Percentiles rank a stretch among this genome's conserved stretches.
phyloP scores from a whole-genome alignment of 2,329 filamentous ascomycete species.

The Calonectria fujianensis region DNA sequence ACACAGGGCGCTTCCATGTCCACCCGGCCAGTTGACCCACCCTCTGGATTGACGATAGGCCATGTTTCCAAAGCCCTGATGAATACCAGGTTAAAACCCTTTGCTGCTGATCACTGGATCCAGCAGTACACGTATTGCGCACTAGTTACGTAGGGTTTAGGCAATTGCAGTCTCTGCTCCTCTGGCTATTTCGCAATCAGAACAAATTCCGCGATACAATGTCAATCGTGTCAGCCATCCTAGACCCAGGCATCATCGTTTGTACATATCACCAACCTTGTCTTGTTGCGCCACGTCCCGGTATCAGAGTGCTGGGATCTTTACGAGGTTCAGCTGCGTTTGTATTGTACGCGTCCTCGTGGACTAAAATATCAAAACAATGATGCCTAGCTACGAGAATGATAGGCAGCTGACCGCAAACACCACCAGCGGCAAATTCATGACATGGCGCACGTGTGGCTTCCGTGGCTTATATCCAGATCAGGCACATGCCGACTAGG shows the following conservation, averaged over 20 bases:
- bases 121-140: neutral
- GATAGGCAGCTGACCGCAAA: constrained; percentile 39
- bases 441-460: constrained; percentile 28
- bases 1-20: constrained; percentile 37
- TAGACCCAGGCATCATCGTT: constrained; percentile 1
- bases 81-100: constrained; percentile 8
- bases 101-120: constrained; percentile 24
- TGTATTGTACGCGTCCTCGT: constrained; percentile 37
- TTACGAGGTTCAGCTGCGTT: constrained; percentile 14
- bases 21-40: constrained; percentile 11
- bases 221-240: constrained; percentile 11
- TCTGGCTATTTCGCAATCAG: neutral
- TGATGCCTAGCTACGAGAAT: constrained; percentile 38
- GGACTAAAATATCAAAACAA: constrained; percentile 26
- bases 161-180: constrained; percentile 8
- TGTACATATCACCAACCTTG: neutral
- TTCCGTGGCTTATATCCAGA: constrained; percentile 37
- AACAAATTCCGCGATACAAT: neutral
- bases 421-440: constrained; percentile 9
- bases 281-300: neutral
- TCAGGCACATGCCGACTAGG: neutral
- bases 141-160: neutral
- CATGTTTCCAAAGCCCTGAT: constrained; percentile 19
- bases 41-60: neutral
- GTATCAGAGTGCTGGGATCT: neutral